Conservation (phyloP, 2,329 filamentous ascomycete species). For the Botrytis galanthina region DNA sequence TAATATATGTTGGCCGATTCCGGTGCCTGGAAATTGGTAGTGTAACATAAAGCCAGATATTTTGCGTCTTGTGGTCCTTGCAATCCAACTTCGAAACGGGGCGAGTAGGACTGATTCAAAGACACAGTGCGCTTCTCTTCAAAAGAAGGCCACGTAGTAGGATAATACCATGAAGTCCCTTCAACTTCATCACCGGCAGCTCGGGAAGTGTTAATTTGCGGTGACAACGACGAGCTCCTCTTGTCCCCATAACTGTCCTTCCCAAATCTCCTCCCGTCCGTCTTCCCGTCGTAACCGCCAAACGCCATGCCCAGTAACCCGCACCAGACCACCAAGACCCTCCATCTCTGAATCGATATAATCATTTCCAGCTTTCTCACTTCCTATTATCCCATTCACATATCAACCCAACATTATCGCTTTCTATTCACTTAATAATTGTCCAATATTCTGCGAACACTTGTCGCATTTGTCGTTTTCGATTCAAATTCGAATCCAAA, state of each 20-base stretch:
- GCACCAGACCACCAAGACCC: background rate
- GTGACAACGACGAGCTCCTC: background rate
- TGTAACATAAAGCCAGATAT: background rate
- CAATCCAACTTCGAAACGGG: background rate
- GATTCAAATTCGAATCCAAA: background rate
- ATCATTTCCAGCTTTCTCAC: conserved; percentile 16
- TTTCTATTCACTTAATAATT: background rate
- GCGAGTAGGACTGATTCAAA: background rate
- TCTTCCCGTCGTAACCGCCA: background rate
- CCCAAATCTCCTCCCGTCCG: background rate
- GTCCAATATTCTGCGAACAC: conserved; percentile 1
- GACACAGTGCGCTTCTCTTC: background rate
- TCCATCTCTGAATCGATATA: conserved; percentile 14
- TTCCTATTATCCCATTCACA: background rate
- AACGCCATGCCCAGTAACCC: background rate
- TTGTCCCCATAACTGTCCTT: background rate
- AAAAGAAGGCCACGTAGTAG: background rate
- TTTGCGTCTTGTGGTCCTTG: background rate
- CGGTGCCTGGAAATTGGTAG: background rate
- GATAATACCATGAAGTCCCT: background rate
- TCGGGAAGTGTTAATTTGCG: background rate
- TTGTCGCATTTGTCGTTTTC: background rate
- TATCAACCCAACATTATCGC: conserved; percentile 3
- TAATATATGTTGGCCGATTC: background rate
- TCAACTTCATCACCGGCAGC: background rate